Evolutionary conservation across 495 filamentous ascomycete species (phyloP).

Genomic region (Aspergillus campestris): DNA sequence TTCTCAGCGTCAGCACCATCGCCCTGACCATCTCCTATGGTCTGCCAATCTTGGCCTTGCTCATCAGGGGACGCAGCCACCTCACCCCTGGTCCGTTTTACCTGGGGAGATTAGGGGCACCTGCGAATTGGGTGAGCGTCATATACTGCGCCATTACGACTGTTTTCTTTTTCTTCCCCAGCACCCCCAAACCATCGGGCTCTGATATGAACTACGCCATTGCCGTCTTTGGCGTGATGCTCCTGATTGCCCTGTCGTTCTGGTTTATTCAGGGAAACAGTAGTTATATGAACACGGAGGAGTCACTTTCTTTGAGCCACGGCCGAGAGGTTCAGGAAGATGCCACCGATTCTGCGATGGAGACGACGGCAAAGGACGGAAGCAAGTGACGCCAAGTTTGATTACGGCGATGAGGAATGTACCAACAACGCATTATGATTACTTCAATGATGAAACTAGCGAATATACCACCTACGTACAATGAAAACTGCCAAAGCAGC

Average conservation of each 20-base stretch:
- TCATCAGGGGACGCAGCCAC: slow-evolving; percentile 33
- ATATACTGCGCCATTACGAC: slow-evolving; percentile 36
- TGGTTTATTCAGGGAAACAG: slow-evolving; percentile 31
- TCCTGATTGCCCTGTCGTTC: slow-evolving; percentile 33
- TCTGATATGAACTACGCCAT: slow-evolving; percentile 41
- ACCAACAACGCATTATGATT: too few species aligned
- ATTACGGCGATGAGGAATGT: too few species aligned
- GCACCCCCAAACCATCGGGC: slow-evolving; percentile 24
- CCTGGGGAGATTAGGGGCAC: slow-evolving; percentile 25
- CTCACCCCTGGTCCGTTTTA: slow-evolving; percentile 30
- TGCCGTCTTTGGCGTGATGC: slow-evolving; percentile 42
- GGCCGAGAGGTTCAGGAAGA: too few species aligned
- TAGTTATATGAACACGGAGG: slow-evolving; percentile 33
- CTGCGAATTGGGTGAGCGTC: slow-evolving; percentile 31
- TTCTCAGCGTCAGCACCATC: slow-evolving; percentile 39
- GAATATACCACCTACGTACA: too few species aligned
- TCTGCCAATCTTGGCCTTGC: slow-evolving; percentile 29
- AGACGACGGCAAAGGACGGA: too few species aligned
- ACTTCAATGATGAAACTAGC: too few species aligned
- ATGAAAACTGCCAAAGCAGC: too few species aligned
- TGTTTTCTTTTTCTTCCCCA: slow-evolving; percentile 39
- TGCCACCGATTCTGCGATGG: too few species aligned
- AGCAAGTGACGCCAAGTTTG: too few species aligned
- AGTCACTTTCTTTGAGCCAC: not conserved
- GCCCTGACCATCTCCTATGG: slow-evolving; percentile 39